Evolutionary conservation across 345 rosid species (phyloP).

Genomic region (Jatropha curcas): DNA sequence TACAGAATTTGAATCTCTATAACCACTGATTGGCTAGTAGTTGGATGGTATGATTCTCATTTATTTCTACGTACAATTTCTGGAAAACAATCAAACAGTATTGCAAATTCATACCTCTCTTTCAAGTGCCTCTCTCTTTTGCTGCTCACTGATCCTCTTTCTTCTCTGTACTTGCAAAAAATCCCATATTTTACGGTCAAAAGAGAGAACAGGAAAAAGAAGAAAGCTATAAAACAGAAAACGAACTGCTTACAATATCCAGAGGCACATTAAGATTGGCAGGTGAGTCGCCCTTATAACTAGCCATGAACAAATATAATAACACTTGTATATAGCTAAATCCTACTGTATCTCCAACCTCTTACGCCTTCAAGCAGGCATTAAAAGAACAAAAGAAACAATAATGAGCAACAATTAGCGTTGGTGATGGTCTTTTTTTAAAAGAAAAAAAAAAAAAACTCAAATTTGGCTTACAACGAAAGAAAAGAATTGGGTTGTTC

Average conservation of each 20-base stretch:
- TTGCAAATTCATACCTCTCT: constrained; percentile 56
- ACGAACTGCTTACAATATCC: constrained; percentile 35
- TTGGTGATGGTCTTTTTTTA: neutral
- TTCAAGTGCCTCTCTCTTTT: constrained; percentile 73
- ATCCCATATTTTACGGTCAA: neutral
- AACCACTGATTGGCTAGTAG: too few relatives aligned
- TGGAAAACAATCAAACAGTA: neutral
- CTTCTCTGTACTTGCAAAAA: constrained; percentile 46
- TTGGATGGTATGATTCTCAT: too few relatives aligned
- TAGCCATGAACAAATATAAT: constrained; percentile 28
- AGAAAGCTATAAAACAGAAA: neutral
- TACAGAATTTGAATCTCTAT: too few relatives aligned
- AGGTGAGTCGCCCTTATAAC: constrained; percentile 12
- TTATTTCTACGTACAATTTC: too few relatives aligned
- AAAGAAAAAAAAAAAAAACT: neutral
- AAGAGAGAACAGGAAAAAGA: neutral
- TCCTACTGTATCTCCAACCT: constrained; percentile 4
- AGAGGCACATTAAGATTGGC: constrained; percentile 13
- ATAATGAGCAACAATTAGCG: neutral
- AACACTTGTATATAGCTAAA: neutral
- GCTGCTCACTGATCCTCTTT: constrained; percentile 62
- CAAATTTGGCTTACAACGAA: constrained; percentile 38
- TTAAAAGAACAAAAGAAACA: constrained; percentile 13
- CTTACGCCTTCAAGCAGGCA: constrained; percentile 17
- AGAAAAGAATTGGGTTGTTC: constrained; percentile 39